These are phyloP conservation scores for Bimuria novae-zelandiae DNA, from an alignment of 2,329 filamentous ascomycete genomes.

Conservation along the genomic window DNA sequence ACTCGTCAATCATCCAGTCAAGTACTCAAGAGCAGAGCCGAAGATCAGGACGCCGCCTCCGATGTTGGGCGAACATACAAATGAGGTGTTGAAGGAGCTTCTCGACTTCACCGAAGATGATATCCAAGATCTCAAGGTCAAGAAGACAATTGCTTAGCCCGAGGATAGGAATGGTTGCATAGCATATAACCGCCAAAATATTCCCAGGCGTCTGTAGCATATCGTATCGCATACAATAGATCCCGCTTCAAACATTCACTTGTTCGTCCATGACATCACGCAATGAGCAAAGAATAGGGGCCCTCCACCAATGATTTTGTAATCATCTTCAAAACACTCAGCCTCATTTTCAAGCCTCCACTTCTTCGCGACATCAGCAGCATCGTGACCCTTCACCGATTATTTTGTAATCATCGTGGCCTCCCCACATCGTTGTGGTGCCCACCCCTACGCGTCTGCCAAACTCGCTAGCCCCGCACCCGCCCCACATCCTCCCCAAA, in stretches of 20 bases:
- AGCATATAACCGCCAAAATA: too few relatives aligned
- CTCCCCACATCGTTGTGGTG: neutral
- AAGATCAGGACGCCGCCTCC: slow-evolving; percentile 78
- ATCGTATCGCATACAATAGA: too few relatives aligned
- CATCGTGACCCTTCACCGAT: too few relatives aligned
- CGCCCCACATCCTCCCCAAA: slow-evolving; percentile 16
- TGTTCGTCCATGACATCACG: too few relatives aligned
- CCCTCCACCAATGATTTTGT: too few relatives aligned
- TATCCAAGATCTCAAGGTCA: slow-evolving; percentile 25
- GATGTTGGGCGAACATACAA: slow-evolving; percentile 62
- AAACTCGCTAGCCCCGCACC: slow-evolving; percentile 32
- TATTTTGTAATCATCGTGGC: neutral
- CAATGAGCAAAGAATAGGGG: too few relatives aligned
- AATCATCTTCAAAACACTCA: too few relatives aligned
- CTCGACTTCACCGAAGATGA: slow-evolving; percentile 31
- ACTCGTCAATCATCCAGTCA: slow-evolving; percentile 90
- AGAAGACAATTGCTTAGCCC: slow-evolving; percentile 26
- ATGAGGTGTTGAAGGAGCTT: slow-evolving; percentile 38
- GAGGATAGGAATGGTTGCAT: too few relatives aligned
- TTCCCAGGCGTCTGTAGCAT: too few relatives aligned
- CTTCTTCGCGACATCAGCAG: too few relatives aligned
- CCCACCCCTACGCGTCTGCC: neutral
- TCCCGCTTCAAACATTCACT: too few relatives aligned
- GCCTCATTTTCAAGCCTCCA: too few relatives aligned
- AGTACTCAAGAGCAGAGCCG: slow-evolving; percentile 83